Evolutionary conservation across 1,284 basidiomycete genomes (phyloP).

Genomic region (Apiotrichum mycotoxinovorans): DNA sequence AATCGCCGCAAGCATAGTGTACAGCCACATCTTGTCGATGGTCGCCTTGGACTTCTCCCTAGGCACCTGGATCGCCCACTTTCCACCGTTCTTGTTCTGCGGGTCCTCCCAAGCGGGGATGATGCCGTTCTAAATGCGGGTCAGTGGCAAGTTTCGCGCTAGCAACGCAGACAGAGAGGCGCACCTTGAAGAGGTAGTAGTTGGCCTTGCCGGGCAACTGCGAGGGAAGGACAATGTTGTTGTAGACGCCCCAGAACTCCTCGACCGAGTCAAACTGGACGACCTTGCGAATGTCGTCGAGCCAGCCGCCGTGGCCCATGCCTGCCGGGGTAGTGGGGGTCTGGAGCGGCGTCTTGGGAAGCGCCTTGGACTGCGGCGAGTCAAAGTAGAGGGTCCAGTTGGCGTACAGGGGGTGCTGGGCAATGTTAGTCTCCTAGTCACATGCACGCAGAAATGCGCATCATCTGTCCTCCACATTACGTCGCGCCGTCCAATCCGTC

Average conservation of each 20-base stretch:
- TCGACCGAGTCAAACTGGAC: constrained; percentile 91
- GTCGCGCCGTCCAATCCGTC: too few relatives aligned
- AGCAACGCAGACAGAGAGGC: neutral
- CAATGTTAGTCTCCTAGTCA: neutral
- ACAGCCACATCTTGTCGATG: constrained; percentile 96
- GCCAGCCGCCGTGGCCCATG: constrained; percentile 64
- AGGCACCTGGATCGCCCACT: constrained; percentile 97
- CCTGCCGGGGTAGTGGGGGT: constrained; percentile 63
- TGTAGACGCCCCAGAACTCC: constrained; percentile 98
- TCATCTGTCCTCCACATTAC: too few relatives aligned
- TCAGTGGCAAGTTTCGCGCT: neutral
- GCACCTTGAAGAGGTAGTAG: constrained; percentile 93
- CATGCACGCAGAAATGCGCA: too few relatives aligned
- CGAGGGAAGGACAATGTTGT: constrained; percentile 97
- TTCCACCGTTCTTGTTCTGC: constrained; percentile 92
- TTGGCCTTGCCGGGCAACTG: constrained; percentile 91
- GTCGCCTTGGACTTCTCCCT: constrained; percentile 81
- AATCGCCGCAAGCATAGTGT: constrained; percentile 98
- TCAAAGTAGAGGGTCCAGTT: constrained; percentile 98
- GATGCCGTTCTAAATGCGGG: constrained; percentile 69
- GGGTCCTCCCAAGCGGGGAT: constrained; percentile 96
- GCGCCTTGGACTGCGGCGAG: constrained; percentile 78
- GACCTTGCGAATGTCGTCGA: constrained; percentile 94
- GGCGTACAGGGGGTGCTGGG: constrained; percentile 82
- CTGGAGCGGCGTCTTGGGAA: constrained; percentile 66